A percentile compares a stretch with the other conserved stretches of the same genome.
These are phyloP conservation scores for Aspergillus sp. DNA, from an alignment of 2,329 filamentous ascomycete genomes.

Conservation along the genomic window DNA sequence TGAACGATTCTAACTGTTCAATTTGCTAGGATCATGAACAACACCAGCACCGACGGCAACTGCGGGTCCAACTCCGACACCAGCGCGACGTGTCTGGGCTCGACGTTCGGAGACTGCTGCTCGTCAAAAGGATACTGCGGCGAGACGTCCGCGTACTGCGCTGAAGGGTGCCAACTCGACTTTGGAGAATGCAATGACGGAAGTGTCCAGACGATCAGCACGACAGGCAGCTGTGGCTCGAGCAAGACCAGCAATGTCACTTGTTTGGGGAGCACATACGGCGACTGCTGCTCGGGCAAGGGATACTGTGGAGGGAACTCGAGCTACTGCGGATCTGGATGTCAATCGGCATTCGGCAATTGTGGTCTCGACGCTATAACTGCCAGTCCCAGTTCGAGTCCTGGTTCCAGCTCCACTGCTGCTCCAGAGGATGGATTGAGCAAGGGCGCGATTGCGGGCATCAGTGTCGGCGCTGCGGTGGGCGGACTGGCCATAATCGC, in stretches of 20 bases:
- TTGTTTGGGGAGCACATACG: constrained; percentile 6
- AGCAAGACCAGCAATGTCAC: constrained; percentile 8
- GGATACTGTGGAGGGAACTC: constrained; percentile 8
- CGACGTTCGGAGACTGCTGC: constrained; percentile 11
- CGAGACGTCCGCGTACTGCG: constrained; percentile 3
- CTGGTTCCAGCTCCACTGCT: background rate
- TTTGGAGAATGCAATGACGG: constrained; percentile 4
- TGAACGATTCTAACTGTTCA: too few species aligned
- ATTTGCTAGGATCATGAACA: background rate
- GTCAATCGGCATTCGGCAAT: constrained; percentile 2
- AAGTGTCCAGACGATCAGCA: constrained; percentile 1
- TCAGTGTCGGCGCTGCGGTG: constrained; percentile 1
- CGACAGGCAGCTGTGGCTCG: constrained; percentile 3
- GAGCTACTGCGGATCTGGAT: constrained; percentile 4
- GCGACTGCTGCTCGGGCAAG: constrained; percentile 5
- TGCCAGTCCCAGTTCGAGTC: background rate
- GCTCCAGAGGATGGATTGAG: background rate
- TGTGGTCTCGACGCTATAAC: background rate
- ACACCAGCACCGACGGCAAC: constrained; percentile 8
- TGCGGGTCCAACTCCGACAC: constrained; percentile 8
- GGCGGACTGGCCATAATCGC: background rate
- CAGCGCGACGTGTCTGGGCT: constrained; percentile 8
- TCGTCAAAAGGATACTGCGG: constrained; percentile 12
- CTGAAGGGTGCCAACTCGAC: background rate
- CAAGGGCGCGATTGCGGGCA: constrained; percentile 8